A percentile compares a stretch with the other conserved stretches of the same genome.
phyloP scores from a whole-genome alignment of 441 rosid genomes.

The Mallotus repandus region DNA sequence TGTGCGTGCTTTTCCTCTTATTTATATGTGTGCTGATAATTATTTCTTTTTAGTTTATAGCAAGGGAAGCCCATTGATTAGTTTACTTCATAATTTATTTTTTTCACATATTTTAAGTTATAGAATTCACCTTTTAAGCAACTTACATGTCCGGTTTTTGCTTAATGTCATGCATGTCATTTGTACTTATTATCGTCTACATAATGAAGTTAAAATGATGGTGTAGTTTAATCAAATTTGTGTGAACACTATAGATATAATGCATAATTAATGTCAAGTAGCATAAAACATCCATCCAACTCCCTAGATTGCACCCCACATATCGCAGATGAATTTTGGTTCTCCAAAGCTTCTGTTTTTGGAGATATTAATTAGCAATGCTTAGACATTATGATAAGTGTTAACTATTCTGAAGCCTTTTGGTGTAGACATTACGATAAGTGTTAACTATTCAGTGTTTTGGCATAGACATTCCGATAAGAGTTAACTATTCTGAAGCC shows the following conservation, averaged over 20 bases:
- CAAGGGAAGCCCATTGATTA: background rate
- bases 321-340: background rate
- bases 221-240: background rate
- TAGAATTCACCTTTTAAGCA: background rate
- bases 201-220: background rate
- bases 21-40: background rate
- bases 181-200: background rate
- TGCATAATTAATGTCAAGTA: background rate
- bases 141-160: background rate
- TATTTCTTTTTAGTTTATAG: conserved; percentile 7
- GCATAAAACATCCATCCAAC: background rate
- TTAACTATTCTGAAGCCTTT: background rate
- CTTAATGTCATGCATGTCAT: background rate
- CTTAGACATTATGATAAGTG: background rate
- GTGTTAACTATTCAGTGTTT: too few relatives aligned
- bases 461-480: background rate
- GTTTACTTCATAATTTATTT: background rate
- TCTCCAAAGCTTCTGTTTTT: background rate
- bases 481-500: background rate
- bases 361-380: background rate
- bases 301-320: background rate
- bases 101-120: background rate
- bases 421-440: too few relatives aligned
- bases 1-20: conserved; percentile 47
- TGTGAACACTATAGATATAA: background rate